Evolutionary conservation across 2,329 filamentous ascomycete species (phyloP).

Genomic region (Pestalotiopsis sp.): DNA sequence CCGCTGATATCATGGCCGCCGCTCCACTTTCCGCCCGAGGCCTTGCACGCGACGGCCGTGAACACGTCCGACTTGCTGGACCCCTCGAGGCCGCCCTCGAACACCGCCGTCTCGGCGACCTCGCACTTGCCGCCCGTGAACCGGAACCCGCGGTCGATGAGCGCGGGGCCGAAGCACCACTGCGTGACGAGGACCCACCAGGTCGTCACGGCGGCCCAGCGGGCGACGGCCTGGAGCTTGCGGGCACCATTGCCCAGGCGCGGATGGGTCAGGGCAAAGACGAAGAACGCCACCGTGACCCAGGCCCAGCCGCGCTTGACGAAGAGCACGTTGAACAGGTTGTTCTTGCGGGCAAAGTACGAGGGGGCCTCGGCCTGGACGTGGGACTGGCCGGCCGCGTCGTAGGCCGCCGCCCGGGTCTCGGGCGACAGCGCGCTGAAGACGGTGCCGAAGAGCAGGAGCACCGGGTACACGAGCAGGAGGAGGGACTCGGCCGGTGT

Average conservation of each 20-base stretch:
- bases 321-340: constrained; percentile 89
- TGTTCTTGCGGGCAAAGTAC: constrained; percentile 94
- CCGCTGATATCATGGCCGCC: constrained; percentile 97
- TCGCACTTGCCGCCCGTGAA: constrained; percentile 86
- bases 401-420: constrained; percentile 64
- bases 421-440: constrained; percentile 78
- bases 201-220: constrained; percentile 71
- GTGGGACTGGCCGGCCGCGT: constrained; percentile 63
- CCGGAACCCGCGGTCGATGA: constrained; percentile 89
- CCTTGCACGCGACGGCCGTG: constrained; percentile 79
- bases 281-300: constrained; percentile 73
- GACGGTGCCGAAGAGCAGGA: constrained; percentile 78
- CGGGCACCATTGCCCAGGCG: constrained; percentile 37
- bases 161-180: constrained; percentile 90
- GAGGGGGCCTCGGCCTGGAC: constrained; percentile 60
- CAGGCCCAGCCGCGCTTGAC: constrained; percentile 96
- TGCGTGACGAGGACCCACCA: constrained; percentile 90
- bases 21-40: constrained; percentile 78
- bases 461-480: constrained; percentile 71
- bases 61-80: constrained; percentile 49
- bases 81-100: constrained; percentile 42
- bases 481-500: constrained; percentile 66
- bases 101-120: constrained; percentile 47
- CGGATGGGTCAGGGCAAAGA: constrained; percentile 71
- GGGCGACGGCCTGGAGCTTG: constrained; percentile 58